phyloP scores from a whole-genome alignment of 257 asterid genomes.

The Solanum commersonii region DNA sequence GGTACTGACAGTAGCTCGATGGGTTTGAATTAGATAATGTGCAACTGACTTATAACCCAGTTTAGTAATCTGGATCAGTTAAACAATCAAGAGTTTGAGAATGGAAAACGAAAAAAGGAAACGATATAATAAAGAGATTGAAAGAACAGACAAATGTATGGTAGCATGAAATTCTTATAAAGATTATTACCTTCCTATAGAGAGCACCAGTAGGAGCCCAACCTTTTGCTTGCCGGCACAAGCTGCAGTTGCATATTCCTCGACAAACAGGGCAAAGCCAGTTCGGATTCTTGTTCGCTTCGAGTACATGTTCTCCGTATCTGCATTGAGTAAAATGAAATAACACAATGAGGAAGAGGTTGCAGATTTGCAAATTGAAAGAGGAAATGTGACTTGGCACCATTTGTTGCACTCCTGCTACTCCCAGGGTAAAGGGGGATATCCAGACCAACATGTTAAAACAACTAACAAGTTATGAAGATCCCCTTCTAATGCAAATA shows the following conservation, averaged over 20 bases:
- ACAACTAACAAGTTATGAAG: not conserved
- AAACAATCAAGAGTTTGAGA: not conserved
- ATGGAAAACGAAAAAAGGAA: not conserved
- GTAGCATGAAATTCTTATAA: not conserved
- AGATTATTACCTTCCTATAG: conserved; percentile 60
- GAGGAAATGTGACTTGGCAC: not conserved
- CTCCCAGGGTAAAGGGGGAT: not conserved
- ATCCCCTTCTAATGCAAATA: not conserved
- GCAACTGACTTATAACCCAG: conserved; percentile 93
- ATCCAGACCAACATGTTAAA: not conserved
- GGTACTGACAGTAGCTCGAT: conserved; percentile 23
- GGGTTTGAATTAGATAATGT: conserved; percentile 88
- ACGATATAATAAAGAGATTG: not conserved
- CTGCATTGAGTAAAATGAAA: conserved; percentile 19
- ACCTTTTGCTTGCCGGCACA: conserved; percentile 94
- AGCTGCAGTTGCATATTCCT: conserved; percentile 95
- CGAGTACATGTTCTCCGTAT: conserved; percentile 92
- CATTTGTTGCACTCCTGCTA: not conserved
- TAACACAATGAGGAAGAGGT: not conserved
- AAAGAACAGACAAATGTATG: not conserved
- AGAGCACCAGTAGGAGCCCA: conserved; percentile 87
- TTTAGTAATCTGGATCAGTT: conserved; percentile 33
- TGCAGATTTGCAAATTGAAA: not conserved
- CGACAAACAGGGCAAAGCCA: conserved; percentile 96
- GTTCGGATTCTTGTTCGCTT: conserved; percentile 65